Percentiles rank a stretch among this genome's conserved stretches.
Evolutionary conservation across 176 grass and related monocot species (phyloP).

Genomic region (Aegilops longissima): DNA sequence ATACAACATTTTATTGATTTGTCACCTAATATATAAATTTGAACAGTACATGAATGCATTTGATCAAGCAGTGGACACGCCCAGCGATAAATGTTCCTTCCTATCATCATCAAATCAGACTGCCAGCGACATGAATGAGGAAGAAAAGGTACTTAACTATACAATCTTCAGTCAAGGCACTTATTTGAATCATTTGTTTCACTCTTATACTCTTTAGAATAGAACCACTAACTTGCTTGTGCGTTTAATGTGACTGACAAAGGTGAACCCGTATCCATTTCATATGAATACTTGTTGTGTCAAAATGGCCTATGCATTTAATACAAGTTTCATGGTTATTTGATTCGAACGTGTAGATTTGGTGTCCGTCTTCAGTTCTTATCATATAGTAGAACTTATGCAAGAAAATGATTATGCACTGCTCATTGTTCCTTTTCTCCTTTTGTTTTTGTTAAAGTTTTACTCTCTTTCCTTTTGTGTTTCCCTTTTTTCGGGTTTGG

Average conservation of each 20-base stretch:
- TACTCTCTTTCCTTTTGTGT: no score
- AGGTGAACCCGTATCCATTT: background rate
- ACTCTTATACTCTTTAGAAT: background rate
- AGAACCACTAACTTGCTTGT: background rate
- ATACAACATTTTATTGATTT: background rate
- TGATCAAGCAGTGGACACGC: slow-evolving; percentile 78
- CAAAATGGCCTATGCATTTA: slow-evolving; percentile 9
- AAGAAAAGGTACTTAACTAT: slow-evolving; percentile 69
- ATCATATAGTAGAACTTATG: slow-evolving; percentile 65
- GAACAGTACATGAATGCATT: slow-evolving; percentile 89
- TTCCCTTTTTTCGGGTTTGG: no score
- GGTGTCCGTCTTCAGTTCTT: slow-evolving; percentile 84
- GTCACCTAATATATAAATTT: slow-evolving; percentile 24
- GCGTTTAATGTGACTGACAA: background rate
- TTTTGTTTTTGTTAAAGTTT: no score
- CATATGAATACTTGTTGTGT: slow-evolving; percentile 15
- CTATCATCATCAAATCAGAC: slow-evolving; percentile 79
- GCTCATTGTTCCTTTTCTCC: no score
- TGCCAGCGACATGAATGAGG: slow-evolving; percentile 70
- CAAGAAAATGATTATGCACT: background rate
- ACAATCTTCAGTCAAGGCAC: background rate
- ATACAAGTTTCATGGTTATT: slow-evolving; percentile 53
- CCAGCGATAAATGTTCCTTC: slow-evolving; percentile 68
- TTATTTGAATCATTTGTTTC: background rate
- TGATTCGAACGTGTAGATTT: slow-evolving; percentile 84